Evolutionary conservation across 2,329 filamentous ascomycete species (phyloP).

Genomic region (Fusarium nygamai): DNA sequence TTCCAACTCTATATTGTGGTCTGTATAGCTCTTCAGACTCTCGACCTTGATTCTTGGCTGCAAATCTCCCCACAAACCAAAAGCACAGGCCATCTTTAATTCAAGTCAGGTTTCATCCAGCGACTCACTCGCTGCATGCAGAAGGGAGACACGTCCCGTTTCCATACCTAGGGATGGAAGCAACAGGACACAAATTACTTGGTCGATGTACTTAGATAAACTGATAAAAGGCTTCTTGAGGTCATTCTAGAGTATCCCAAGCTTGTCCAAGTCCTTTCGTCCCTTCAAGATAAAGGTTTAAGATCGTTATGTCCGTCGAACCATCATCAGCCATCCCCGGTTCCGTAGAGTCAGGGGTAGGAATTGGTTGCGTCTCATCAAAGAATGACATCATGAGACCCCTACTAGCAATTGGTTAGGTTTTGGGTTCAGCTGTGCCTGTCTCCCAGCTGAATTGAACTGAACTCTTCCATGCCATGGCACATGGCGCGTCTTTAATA

Average conservation of each 20-base stretch:
- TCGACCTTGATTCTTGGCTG: slow-evolving; percentile 20
- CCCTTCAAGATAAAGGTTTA: neutral
- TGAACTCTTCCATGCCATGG: slow-evolving; percentile 10
- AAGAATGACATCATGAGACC: slow-evolving; percentile 43
- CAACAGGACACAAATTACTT: neutral
- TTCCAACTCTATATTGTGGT: slow-evolving; percentile 6
- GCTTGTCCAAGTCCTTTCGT: neutral
- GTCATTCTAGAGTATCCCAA: neutral
- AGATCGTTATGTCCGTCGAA: neutral
- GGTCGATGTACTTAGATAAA: no score
- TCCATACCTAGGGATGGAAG: neutral
- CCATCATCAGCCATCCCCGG: slow-evolving; percentile 1
- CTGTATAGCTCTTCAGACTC: neutral
- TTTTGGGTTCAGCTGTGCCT: slow-evolving; percentile 26
- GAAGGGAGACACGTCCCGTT: slow-evolving; percentile 3
- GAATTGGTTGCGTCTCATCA: slow-evolving; percentile 13
- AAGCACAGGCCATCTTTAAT: slow-evolving; percentile 33
- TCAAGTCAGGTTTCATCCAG: slow-evolving; percentile 1
- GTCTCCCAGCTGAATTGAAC: neutral
- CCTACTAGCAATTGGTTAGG: slow-evolving; percentile 20
- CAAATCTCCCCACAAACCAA: slow-evolving; percentile 28
- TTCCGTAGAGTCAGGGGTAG: slow-evolving; percentile 33
- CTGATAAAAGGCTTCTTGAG: neutral
- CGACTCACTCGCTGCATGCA: slow-evolving; percentile 31
- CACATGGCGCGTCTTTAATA: slow-evolving; percentile 23